phyloP scores from a whole-genome alignment of 345 rosid genomes.

The Chamaenerion angustifolium region DNA sequence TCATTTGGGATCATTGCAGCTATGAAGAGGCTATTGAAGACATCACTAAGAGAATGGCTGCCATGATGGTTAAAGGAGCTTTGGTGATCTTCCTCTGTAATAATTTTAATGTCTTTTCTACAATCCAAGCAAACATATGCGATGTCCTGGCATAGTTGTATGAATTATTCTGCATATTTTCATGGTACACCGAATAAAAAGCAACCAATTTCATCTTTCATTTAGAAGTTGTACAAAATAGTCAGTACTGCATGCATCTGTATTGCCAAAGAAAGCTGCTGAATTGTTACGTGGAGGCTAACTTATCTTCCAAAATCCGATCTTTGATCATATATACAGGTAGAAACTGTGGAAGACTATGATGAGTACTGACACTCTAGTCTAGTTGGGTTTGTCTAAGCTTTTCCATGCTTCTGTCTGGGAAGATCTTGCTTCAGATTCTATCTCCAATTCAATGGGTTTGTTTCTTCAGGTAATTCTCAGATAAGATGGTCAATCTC shows the following conservation, averaged over 20 bases:
- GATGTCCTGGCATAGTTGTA: too few relatives aligned
- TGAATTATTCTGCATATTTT: too few relatives aligned
- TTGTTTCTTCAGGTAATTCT: slow-evolving; percentile 79
- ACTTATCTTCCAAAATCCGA: too few relatives aligned
- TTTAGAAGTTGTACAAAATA: too few relatives aligned
- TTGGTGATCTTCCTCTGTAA: slow-evolving; percentile 5
- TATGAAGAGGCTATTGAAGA: slow-evolving; percentile 79
- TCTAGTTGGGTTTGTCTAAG: slow-evolving; percentile 88
- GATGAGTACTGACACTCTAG: slow-evolving; percentile 98
- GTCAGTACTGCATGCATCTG: too few relatives aligned
- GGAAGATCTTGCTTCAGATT: slow-evolving; percentile 65
- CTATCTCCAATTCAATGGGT: slow-evolving; percentile 89
- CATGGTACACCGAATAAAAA: too few relatives aligned
- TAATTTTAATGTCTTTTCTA: too few relatives aligned
- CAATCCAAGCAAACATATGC: too few relatives aligned
- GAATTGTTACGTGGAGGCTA: too few relatives aligned
- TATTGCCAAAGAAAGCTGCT: too few relatives aligned
- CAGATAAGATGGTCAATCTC: too few relatives aligned
- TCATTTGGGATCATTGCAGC: slow-evolving; percentile 18
- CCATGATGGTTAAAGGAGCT: slow-evolving; percentile 97
- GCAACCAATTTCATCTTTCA: too few relatives aligned
- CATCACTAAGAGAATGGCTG: slow-evolving; percentile 74
- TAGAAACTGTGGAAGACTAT: slow-evolving; percentile 77
- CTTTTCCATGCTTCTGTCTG: slow-evolving; percentile 71
- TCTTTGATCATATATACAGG: slow-evolving; percentile 25